Conservation (phyloP, 176 grass and related monocot species). For the Ensete ventricosum region DNA sequence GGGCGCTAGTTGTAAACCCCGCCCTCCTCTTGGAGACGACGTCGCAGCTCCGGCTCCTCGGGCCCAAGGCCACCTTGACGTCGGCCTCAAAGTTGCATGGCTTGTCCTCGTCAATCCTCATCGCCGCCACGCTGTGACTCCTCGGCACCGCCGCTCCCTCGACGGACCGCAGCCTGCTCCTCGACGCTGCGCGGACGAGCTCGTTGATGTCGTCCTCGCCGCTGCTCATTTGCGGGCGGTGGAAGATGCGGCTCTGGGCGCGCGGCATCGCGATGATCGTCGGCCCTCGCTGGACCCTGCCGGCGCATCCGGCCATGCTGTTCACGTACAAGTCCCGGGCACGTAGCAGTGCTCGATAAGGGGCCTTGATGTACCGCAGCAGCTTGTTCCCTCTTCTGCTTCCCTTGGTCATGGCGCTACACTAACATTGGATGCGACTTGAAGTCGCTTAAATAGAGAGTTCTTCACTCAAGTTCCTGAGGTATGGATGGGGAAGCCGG, state of each 20-base stretch:
- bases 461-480: no score
- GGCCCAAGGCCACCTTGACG: slow-evolving; percentile 9
- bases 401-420: not conserved
- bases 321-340: slow-evolving; percentile 58
- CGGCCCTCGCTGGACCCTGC: slow-evolving; percentile 14
- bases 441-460: no score
- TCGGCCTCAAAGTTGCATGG: slow-evolving; percentile 35
- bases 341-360: slow-evolving; percentile 28
- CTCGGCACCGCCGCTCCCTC: not conserved
- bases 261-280: not conserved
- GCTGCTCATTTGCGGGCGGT: not conserved
- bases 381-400: slow-evolving; percentile 6
- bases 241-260: slow-evolving; percentile 28
- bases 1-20: no score
- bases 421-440: no score
- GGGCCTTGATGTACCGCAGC: slow-evolving; percentile 30
- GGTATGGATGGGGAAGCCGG: no score
- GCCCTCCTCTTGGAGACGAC: not conserved
- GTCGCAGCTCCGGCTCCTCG: slow-evolving; percentile 38
- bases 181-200: slow-evolving; percentile 56
- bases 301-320: slow-evolving; percentile 43
- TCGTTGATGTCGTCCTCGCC: slow-evolving; percentile 49
- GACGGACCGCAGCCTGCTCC: slow-evolving; percentile 17
- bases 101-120: slow-evolving; percentile 65
- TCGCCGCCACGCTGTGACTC: slow-evolving; percentile 56